A percentile compares a stretch with the other conserved stretches of the same genome.
These are phyloP conservation scores for Cubamyces sp. DNA, from an alignment of 768 basidiomycete species.

Conservation along the genomic window DNA sequence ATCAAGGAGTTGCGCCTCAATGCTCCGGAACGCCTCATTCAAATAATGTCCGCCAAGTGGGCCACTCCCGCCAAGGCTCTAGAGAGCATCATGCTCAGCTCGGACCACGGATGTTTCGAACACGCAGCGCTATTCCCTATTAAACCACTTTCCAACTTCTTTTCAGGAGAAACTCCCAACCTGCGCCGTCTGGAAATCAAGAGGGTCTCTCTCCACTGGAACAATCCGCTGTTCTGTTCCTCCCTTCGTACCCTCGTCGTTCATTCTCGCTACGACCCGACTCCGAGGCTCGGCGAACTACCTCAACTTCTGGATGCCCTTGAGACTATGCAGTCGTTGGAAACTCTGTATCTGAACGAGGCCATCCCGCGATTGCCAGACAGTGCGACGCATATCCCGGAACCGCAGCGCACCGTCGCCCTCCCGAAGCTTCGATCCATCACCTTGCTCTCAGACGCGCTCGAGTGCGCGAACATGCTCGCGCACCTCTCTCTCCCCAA, in stretches of 20 bases:
- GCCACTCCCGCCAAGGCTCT: neutral
- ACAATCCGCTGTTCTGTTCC: slow-evolving; percentile 8
- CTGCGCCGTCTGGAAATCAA: slow-evolving; percentile 3
- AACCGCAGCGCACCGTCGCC: neutral
- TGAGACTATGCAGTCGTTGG: neutral
- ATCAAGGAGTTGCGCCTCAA: slow-evolving; percentile 2
- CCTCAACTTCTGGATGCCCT: neutral
- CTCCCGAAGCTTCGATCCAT: neutral
- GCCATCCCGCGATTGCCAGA: slow-evolving; percentile 7
- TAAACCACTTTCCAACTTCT: neutral
- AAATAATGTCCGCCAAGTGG: neutral
- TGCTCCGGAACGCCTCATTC: neutral
- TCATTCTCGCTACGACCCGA: neutral
- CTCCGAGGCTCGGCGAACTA: neutral
- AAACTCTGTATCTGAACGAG: neutral
- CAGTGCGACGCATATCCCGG: neutral
- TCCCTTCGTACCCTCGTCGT: slow-evolving; percentile 2
- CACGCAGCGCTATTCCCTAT: neutral
- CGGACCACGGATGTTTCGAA: neutral
- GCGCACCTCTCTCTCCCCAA: neutral
- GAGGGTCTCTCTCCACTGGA: slow-evolving; percentile 4
- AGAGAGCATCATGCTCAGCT: neutral
- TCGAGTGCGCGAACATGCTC: slow-evolving; percentile 7
- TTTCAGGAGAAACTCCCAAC: slow-evolving; percentile 1
- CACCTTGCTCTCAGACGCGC: neutral